Evolutionary conservation across 805 yeast species (phyloP).

Genomic region (Candida caryicola): DNA sequence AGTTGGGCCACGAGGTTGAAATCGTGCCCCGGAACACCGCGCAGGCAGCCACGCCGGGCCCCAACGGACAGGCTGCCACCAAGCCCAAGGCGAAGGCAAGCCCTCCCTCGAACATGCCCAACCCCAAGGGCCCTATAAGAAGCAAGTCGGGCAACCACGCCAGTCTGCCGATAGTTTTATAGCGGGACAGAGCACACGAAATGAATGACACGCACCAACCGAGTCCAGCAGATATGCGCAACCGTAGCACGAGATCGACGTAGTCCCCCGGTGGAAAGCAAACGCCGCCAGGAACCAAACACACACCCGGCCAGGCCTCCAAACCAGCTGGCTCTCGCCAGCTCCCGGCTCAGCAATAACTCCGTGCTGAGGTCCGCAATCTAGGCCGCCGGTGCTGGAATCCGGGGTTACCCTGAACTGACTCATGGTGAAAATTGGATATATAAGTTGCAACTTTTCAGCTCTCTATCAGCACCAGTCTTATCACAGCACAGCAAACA

Average conservation of each 20-base stretch:
- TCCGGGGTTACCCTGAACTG: constrained; percentile 29
- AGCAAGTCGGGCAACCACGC: constrained; percentile 2
- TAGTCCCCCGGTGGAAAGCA: too few relatives aligned
- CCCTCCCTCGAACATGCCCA: constrained; percentile 1
- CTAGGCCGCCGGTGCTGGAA: neutral
- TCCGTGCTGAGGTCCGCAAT: too few relatives aligned
- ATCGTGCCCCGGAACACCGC: constrained; percentile 26
- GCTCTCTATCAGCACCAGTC: neutral
- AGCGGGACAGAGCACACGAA: too few relatives aligned
- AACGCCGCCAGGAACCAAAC: too few relatives aligned
- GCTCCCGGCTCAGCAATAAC: too few relatives aligned
- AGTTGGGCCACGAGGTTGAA: constrained; percentile 50
- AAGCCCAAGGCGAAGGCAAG: constrained; percentile 1
- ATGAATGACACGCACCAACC: too few relatives aligned
- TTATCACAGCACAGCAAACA: neutral
- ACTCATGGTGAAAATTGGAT: constrained; percentile 17
- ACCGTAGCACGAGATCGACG: too few relatives aligned
- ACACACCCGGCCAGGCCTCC: too few relatives aligned
- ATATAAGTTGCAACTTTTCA: neutral
- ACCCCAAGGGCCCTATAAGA: constrained; percentile 1
- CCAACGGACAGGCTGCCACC: constrained; percentile 3
- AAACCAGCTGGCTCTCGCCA: too few relatives aligned
- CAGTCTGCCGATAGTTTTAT: constrained; percentile 5
- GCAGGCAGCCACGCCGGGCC: constrained; percentile 2
- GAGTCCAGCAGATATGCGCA: too few relatives aligned